Evolutionary conservation across 129 eudicot genomes (phyloP).

Genomic region (Tagetes patula): DNA sequence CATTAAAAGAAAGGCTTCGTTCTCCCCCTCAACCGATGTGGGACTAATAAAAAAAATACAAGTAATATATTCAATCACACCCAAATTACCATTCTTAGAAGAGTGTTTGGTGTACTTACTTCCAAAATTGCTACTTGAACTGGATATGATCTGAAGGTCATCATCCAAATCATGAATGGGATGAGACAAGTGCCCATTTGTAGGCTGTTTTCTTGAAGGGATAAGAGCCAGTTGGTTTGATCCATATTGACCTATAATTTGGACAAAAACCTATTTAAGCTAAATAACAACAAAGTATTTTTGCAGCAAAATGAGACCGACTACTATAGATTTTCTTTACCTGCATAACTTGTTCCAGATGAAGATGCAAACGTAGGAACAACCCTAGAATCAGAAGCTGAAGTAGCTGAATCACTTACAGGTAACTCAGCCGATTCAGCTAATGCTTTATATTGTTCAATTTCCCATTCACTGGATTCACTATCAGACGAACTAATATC

Average conservation of each 20-base stretch:
- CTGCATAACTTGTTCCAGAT: conserved; percentile 35
- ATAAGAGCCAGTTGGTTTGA: conserved; percentile 22
- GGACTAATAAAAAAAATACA: too few species aligned
- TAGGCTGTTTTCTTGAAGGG: conserved; percentile 29
- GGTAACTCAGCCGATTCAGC: conserved; percentile 32
- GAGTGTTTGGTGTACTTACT: conserved; percentile 20
- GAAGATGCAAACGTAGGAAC: conserved; percentile 48
- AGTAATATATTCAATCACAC: not conserved
- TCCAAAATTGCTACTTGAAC: conserved; percentile 32
- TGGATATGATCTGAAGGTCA: conserved; percentile 32
- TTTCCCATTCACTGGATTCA: conserved; percentile 59
- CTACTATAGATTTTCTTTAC: conserved; percentile 30
- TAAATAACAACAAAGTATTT: not conserved
- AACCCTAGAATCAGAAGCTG: conserved; percentile 24
- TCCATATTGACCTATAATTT: conserved; percentile 35
- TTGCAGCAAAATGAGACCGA: not conserved
- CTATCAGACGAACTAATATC: conserved; percentile 61
- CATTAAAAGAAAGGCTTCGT: too few species aligned
- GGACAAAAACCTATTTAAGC: not conserved
- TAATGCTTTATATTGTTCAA: conserved; percentile 39
- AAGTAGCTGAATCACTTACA: conserved; percentile 43
- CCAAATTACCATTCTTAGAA: conserved; percentile 27
- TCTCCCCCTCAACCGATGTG: too few species aligned
- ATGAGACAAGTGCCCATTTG: conserved; percentile 46
- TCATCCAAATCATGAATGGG: conserved; percentile 21